Percentiles rank a stretch among this genome's conserved stretches.
phyloP scores from a whole-genome alignment of 2,329 filamentous ascomycete genomes.

The Fragosphaeria purpurea region DNA sequence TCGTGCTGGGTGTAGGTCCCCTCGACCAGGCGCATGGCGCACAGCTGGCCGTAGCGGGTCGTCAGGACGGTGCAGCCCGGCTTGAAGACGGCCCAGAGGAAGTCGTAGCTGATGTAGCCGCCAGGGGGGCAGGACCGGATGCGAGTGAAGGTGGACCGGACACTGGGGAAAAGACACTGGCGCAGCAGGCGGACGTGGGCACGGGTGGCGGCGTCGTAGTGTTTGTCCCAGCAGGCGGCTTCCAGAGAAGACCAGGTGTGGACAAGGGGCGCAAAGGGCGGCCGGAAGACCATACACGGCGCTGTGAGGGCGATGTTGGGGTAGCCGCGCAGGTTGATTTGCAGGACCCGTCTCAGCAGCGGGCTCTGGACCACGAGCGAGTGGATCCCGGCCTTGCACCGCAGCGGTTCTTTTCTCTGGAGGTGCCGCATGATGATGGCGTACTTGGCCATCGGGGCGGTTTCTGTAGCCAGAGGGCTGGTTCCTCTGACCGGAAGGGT shows the following conservation, averaged over 20 bases:
- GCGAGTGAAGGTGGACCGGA: conserved; percentile 36
- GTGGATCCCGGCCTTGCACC: conserved; percentile 46
- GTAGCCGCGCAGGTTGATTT: conserved; percentile 42
- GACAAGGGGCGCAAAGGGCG: conserved; percentile 51
- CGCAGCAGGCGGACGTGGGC: conserved; percentile 35
- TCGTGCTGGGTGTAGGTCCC: conserved; percentile 21
- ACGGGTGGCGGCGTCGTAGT: conserved; percentile 25
- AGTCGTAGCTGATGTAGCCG: conserved; percentile 37
- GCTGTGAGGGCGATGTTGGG: conserved; percentile 47
- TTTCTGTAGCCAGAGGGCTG: conserved; percentile 33
- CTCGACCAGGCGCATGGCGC: conserved; percentile 24
- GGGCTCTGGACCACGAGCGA: conserved; percentile 56
- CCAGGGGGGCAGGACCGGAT: conserved; percentile 37
- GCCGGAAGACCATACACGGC: conserved; percentile 45
- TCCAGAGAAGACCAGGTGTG: conserved; percentile 48
- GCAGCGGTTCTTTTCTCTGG: conserved; percentile 28
- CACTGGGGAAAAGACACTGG: conserved; percentile 33
- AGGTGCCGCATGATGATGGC: conserved; percentile 45
- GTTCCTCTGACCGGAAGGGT: conserved; percentile 23
- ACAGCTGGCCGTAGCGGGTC: conserved; percentile 24
- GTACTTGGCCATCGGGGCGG: conserved; percentile 47
- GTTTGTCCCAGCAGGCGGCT: conserved; percentile 23
- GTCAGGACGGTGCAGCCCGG: conserved; percentile 31
- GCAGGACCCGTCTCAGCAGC: conserved; percentile 44
- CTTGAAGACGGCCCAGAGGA: conserved; percentile 39